phyloP scores from a whole-genome alignment of 2,329 filamentous ascomycete species.

The Lasiodiplodia hormozganensis region DNA sequence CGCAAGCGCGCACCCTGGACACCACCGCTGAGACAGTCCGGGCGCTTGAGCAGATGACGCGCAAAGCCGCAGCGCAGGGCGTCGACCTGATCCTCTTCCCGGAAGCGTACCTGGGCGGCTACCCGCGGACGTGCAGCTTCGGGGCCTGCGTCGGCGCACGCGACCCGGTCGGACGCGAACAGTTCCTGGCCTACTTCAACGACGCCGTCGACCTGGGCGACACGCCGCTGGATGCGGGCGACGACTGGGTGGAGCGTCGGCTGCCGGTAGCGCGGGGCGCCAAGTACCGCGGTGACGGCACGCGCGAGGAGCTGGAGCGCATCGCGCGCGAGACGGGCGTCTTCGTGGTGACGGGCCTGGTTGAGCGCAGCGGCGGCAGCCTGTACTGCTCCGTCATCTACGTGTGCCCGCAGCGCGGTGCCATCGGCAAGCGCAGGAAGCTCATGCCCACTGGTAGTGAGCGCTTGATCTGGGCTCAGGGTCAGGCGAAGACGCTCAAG shows the following conservation, averaged over 20 bases:
- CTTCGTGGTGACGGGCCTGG: conserved; percentile 79
- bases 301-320: conserved; percentile 77
- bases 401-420: conserved; percentile 74
- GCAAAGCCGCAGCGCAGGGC: conserved; percentile 64
- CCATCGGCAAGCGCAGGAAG: conserved; percentile 86
- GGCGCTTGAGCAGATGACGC: conserved; percentile 69
- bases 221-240: conserved; percentile 71
- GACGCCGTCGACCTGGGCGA: conserved; percentile 84
- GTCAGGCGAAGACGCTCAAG: conserved; percentile 76
- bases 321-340: conserved; percentile 80
- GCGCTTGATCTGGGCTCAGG: conserved; percentile 87
- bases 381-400: conserved; percentile 86
- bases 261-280: conserved; percentile 58
- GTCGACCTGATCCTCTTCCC: conserved; percentile 83
- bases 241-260: conserved; percentile 72
- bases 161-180: conserved; percentile 73
- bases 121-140: conserved; percentile 82
- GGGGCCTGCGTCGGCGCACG: conserved; percentile 77
- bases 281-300: conserved; percentile 72
- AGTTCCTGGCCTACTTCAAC: conserved; percentile 82
- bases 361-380: conserved; percentile 82
- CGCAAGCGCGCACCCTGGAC: conserved; percentile 56
- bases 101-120: conserved; percentile 90
- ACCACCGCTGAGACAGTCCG: conserved; percentile 66
- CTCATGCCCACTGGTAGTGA: conserved; percentile 91